A percentile compares a stretch with the other conserved stretches of the same genome.
phyloP scores from a whole-genome alignment of 495 filamentous ascomycete species.

The Penicillium odoratum region DNA sequence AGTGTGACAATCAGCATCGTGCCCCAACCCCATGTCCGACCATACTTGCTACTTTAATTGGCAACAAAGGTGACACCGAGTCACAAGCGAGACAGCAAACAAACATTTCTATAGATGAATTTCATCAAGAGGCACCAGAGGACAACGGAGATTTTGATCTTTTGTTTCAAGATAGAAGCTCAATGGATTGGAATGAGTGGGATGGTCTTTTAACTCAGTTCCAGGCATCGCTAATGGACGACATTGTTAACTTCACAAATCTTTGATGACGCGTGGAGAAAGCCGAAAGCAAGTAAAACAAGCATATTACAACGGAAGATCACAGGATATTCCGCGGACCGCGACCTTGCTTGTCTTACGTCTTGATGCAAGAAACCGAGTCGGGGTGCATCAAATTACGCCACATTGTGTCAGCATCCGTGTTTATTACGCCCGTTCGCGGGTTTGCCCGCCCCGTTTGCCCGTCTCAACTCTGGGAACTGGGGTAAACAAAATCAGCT shows the following conservation, averaged over 20 bases:
- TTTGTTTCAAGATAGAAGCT: constrained; percentile 18
- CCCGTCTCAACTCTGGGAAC: neutral
- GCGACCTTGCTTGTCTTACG: too few species aligned
- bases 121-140: constrained; percentile 12
- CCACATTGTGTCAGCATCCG: neutral
- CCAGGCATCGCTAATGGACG: constrained; percentile 25
- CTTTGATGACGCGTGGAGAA: neutral
- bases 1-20: constrained; percentile 23
- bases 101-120: constrained; percentile 5
- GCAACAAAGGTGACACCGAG: constrained; percentile 3
- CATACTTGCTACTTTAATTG: constrained; percentile 16
- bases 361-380: too few species aligned
- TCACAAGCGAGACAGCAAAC: neutral
- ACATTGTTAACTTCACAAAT: constrained; percentile 6
- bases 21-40: constrained; percentile 29
- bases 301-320: neutral
- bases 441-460: neutral
- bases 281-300: neutral
- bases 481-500: neutral
- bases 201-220: constrained; percentile 35
- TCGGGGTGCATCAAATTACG: neutral
- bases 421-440: neutral
- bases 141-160: constrained; percentile 16
- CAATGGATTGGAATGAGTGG: constrained; percentile 39
- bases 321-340: too few species aligned